Evolutionary conservation across 768 basidiomycete species (phyloP).

Genomic region (Calocera viscosa): DNA sequence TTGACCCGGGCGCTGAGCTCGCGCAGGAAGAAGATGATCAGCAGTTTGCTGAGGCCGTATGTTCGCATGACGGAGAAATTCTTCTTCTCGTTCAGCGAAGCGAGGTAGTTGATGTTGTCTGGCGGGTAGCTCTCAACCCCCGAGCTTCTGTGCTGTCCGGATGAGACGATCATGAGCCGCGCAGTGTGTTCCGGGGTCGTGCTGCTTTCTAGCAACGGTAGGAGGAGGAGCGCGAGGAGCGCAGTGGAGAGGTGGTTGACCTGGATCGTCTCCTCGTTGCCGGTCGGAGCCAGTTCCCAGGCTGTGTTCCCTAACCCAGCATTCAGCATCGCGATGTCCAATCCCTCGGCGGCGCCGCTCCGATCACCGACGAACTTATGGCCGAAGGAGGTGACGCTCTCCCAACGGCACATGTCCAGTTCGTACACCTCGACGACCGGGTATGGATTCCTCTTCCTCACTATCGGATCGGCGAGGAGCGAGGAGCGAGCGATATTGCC

Average conservation of each 20-base stretch:
- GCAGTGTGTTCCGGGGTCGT: not conserved
- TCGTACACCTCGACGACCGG: not conserved
- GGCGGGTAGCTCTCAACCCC: not conserved
- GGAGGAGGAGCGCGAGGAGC: not conserved
- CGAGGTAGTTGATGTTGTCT: not conserved
- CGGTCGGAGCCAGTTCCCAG: not conserved
- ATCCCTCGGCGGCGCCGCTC: not conserved
- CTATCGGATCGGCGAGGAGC: not conserved
- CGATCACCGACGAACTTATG: not conserved
- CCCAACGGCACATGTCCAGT: not conserved
- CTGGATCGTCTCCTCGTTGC: not conserved
- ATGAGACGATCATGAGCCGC: not conserved
- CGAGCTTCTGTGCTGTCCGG: not conserved
- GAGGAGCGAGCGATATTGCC: not conserved
- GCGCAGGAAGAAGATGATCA: not conserved
- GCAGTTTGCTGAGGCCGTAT: not conserved
- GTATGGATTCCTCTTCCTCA: not conserved
- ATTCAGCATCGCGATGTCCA: slow-evolving; percentile 1
- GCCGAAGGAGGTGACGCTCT: not conserved
- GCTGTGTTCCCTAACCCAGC: not conserved
- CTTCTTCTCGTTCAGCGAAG: not conserved
- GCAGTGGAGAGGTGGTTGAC: not conserved
- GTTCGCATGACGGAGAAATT: not conserved
- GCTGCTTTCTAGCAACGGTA: not conserved
- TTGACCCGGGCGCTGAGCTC: slow-evolving; percentile 8